Evolutionary conservation across 768 basidiomycete species (phyloP), one percentile per base, ranked within the genome.

Genomic region (Solioccasus polychromus): DNA sequence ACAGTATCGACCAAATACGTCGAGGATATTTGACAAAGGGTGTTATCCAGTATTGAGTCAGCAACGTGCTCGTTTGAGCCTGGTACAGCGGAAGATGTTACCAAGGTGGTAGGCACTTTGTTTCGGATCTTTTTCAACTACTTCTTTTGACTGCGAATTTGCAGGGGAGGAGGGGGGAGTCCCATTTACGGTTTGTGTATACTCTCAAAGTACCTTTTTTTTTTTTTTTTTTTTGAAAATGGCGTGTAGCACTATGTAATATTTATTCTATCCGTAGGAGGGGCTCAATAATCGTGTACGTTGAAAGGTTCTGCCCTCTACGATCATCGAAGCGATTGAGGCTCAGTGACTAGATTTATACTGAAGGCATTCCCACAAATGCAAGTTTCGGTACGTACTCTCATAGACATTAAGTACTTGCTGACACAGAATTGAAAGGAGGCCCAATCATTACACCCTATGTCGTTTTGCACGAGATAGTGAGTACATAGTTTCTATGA

Each of bases 221-320:
- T n/a, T n/a, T n/a, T n/a, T n/a, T n/a, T n/a, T n/a, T n/a, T 17
- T 26, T 28, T 41, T 47, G 29, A 17, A 23, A 25, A 19, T 8
- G 11, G 28, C 9, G 9, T 18, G 29, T 41, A 9, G 18, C 25
- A 25, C 19, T 14, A 24, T n/a, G n/a, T n/a, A n/a, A n/a, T 31
- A 5, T 22, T 36, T n/a, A 47, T 7, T 60, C 24, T 28, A 14
- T 39, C 15, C 35, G 29, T 39, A 84, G 78, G 83, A 84, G 35
- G 82, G 82, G 8, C 68, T 73, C 57, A 85, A 85, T 52, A 84
- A 84, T 58, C 83, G 82, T 53, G 74, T 76, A 47, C 39, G 56
- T 44, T 38, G 8, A 36, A 24, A 24, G 39, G 42, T 52, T 26
- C n/a, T 37, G 10, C 20, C 20, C 32, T 18, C 29, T n/a, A 10